Evolutionary conservation across 1,139 yeast genomes (phyloP).

Genomic region (Sugiyamaella castrensis): DNA sequence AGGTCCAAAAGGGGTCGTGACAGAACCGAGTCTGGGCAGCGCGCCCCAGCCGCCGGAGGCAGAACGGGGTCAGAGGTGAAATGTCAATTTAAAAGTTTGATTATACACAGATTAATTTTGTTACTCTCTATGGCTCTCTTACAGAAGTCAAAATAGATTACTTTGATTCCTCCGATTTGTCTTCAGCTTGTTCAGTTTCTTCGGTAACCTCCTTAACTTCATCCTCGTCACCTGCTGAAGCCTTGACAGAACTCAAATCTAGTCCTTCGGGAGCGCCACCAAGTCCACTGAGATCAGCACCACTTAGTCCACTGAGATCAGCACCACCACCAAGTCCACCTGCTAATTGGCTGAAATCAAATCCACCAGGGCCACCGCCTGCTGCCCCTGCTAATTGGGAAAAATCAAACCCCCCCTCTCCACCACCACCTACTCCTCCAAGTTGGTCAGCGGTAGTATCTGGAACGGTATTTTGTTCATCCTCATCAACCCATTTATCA

Average conservation of each 20-base stretch:
- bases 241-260: slow-evolving; percentile 22
- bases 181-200: no score
- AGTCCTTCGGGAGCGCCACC: slow-evolving; percentile 31
- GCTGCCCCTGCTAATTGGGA: slow-evolving; percentile 34
- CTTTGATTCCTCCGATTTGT: no score
- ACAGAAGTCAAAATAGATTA: no score
- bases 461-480: slow-evolving; percentile 66
- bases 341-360: slow-evolving; percentile 4
- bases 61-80: no score
- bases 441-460: slow-evolving; percentile 26
- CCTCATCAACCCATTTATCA: slow-evolving; percentile 96
- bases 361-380: slow-evolving; percentile 30
- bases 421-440: slow-evolving; percentile 39
- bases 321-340: slow-evolving; percentile 31
- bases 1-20: no score
- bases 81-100: no score
- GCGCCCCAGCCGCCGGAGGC: no score
- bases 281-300: slow-evolving; percentile 20
- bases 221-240: slow-evolving; percentile 23
- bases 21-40: no score
- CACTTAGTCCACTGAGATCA: slow-evolving; percentile 26
- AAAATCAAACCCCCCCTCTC: slow-evolving; percentile 34
- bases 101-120: no score
- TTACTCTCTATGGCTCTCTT: no score
- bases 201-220: slow-evolving; percentile 23